A percentile compares a stretch with the other conserved stretches of the same genome.
phyloP scores from a whole-genome alignment of 2,329 filamentous ascomycete genomes.

The Alternaria rosae region DNA sequence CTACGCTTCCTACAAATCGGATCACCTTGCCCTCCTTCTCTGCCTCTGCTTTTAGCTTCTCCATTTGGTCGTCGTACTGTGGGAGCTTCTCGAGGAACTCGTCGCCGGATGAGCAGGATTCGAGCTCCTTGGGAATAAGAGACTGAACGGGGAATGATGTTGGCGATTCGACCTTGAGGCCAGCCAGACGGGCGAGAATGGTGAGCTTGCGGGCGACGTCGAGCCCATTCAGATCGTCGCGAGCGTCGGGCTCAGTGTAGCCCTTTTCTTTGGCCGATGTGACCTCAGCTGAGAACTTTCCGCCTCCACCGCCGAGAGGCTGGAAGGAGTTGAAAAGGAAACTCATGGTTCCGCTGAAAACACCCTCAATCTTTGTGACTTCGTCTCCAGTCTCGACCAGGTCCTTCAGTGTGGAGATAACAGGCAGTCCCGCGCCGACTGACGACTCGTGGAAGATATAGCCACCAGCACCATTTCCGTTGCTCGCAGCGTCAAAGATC shows the following conservation, averaged over 20 bases:
- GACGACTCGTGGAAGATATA: constrained; percentile 95
- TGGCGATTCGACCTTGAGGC: constrained; percentile 80
- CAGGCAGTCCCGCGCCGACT: constrained; percentile 89
- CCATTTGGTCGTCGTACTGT: constrained; percentile 88
- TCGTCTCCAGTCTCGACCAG: constrained; percentile 93
- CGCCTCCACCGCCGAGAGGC: constrained; percentile 75
- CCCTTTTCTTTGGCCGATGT: constrained; percentile 90
- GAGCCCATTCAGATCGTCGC: constrained; percentile 85
- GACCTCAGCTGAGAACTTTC: constrained; percentile 90
- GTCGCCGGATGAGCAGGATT: constrained; percentile 76
- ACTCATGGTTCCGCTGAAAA: constrained; percentile 97
- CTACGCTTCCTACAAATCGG: constrained; percentile 91
- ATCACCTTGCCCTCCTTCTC: constrained; percentile 90
- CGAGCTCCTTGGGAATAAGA: constrained; percentile 87
- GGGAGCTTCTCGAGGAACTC: constrained; percentile 85
- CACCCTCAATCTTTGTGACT: constrained; percentile 91
- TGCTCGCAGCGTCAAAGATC: constrained; percentile 78
- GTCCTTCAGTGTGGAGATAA: constrained; percentile 92
- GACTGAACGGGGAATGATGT: constrained; percentile 93
- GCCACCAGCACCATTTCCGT: constrained; percentile 69
- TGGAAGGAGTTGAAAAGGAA: constrained; percentile 99
- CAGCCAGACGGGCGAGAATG: constrained; percentile 86
- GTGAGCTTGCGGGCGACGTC: constrained; percentile 96
- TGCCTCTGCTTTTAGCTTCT: constrained; percentile 83
- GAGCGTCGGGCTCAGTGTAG: constrained; percentile 88